Percentiles rank a stretch among this genome's conserved stretches.
These are phyloP conservation scores for Saturnispora silvae DNA, from an alignment of 805 yeast genomes.

Conservation along the genomic window DNA sequence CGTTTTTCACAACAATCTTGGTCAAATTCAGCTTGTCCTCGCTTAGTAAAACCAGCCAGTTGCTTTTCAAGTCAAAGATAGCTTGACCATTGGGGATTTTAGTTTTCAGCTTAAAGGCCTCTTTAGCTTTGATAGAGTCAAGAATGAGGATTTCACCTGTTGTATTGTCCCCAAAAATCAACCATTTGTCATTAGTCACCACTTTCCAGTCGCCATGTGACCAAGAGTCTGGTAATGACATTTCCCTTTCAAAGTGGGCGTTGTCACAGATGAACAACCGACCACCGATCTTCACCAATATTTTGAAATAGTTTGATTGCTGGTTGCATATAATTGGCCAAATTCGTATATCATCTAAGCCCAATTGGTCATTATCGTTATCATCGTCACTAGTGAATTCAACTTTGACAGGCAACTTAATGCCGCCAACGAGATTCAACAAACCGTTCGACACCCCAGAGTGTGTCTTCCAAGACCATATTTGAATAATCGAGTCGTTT, in stretches of 20 bases:
- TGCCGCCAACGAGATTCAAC: not conserved
- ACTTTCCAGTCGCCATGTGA: not conserved
- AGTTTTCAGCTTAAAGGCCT: slow-evolving; percentile 7
- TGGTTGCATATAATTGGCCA: not conserved
- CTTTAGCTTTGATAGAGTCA: not conserved
- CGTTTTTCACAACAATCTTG: slow-evolving; percentile 35
- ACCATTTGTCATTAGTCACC: slow-evolving; percentile 4
- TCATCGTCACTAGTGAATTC: too few relatives aligned
- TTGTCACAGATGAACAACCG: not conserved
- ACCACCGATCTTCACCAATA: not conserved
- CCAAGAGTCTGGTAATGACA: too few relatives aligned
- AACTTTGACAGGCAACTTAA: not conserved
- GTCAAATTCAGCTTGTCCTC: slow-evolving; percentile 25
- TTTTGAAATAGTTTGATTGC: slow-evolving; percentile 1
- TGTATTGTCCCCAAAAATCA: slow-evolving; percentile 13
- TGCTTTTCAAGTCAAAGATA: slow-evolving; percentile 38
- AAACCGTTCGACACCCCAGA: not conserved
- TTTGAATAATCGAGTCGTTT: slow-evolving; percentile 21
- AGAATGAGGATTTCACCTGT: slow-evolving; percentile 14
- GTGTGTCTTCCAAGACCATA: too few relatives aligned
- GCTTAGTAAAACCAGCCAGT: slow-evolving; percentile 34
- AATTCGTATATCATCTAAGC: not conserved
- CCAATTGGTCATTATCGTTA: not conserved
- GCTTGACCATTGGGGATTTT: slow-evolving; percentile 27
- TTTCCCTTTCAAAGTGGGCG: not conserved